These are phyloP conservation scores for Dendrobium officinale DNA, from an alignment of 106 monocot genomes.

Conservation along the genomic window DNA sequence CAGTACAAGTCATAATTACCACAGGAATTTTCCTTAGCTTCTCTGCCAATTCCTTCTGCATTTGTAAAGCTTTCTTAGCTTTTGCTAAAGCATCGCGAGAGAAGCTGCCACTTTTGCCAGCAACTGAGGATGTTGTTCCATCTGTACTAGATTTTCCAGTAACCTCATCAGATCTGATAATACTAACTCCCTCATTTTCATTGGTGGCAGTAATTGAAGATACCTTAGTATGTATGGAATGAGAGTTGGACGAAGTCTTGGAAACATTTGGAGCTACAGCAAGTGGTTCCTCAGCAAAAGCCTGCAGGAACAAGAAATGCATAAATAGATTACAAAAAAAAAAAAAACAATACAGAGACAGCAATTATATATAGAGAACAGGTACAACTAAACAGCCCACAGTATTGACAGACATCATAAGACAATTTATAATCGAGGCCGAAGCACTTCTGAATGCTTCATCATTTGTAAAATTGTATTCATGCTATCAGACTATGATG, in stretches of 20 bases:
- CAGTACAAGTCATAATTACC: conserved; percentile 22
- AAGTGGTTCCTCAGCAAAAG: conserved; percentile 36
- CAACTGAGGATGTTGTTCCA: conserved; percentile 46
- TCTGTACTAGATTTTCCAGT: conserved; percentile 99
- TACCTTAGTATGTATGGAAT: conserved; percentile 63
- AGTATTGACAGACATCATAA: background rate
- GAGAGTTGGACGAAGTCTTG: conserved; percentile 23
- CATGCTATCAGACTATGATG: too few species aligned
- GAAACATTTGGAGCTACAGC: conserved; percentile 27
- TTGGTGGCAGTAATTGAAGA: conserved; percentile 93
- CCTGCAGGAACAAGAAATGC: conserved; percentile 23
- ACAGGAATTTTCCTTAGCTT: conserved; percentile 86
- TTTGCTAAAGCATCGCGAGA: conserved; percentile 98
- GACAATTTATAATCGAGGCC: background rate
- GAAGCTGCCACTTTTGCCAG: conserved; percentile 59
- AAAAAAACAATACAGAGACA: background rate
- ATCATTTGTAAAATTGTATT: too few species aligned
- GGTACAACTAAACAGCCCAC: background rate
- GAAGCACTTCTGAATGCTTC: background rate
- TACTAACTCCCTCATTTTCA: conserved; percentile 99
- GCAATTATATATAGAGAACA: background rate
- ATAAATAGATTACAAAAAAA: background rate
- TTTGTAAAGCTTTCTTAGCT: conserved; percentile 93
- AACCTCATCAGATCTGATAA: conserved; percentile 99
- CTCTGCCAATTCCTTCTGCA: conserved; percentile 83